Evolutionary conservation across 179 eudicot genomes (phyloP).

Genomic region (Actinidia arguta): DNA sequence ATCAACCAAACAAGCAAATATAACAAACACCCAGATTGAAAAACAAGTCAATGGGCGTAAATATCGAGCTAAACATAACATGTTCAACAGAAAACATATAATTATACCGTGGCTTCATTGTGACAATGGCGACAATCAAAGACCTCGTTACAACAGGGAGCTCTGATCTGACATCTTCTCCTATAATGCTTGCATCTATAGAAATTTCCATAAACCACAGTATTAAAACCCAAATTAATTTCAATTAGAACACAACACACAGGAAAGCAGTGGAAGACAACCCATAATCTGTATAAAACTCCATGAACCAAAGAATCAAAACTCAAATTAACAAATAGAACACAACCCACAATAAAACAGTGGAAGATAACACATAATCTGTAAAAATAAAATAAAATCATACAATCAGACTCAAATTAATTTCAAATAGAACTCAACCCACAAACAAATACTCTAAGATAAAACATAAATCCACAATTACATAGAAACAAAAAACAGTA

Average conservation of each 20-base stretch:
- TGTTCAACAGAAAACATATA: neutral
- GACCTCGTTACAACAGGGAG: constrained; percentile 97
- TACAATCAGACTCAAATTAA: neutral
- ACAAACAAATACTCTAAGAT: neutral
- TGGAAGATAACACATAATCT: no score
- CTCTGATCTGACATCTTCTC: constrained; percentile 92
- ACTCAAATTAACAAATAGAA: no score
- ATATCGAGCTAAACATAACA: neutral
- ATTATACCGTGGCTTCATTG: constrained; percentile 77
- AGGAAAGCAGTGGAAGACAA: no score
- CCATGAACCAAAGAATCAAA: neutral
- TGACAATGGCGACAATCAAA: constrained; percentile 97
- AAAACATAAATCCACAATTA: neutral
- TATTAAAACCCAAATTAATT: constrained; percentile 13
- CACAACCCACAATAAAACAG: no score
- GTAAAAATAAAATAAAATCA: no score
- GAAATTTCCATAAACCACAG: constrained; percentile 1
- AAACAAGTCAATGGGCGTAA: neutral
- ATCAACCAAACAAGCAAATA: neutral
- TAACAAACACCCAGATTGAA: neutral
- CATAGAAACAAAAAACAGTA: no score
- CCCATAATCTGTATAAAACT: no score
- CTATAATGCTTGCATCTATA: constrained; percentile 93
- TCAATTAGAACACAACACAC: no score
- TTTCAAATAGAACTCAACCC: constrained; percentile 2